A percentile compares a stretch with the other conserved stretches of the same genome.
Conservation (phyloP, 2,329 filamentous ascomycete species). For the Alternaria sp. region DNA sequence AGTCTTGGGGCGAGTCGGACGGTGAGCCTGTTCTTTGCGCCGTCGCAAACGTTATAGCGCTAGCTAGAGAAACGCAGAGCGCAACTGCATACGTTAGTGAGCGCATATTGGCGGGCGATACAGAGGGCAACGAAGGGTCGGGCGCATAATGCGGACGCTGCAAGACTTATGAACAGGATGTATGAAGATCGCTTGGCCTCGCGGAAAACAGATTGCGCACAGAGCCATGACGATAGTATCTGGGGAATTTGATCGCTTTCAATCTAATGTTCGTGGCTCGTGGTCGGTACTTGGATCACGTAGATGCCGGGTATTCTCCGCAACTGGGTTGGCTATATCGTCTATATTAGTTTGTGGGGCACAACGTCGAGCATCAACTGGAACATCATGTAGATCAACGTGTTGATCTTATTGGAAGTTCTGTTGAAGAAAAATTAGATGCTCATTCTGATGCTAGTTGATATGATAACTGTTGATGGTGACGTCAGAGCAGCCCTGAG, state of each 20-base stretch:
- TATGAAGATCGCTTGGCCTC: not conserved
- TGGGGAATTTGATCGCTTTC: not conserved
- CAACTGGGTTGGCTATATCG: conserved; percentile 3
- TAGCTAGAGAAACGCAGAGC: not conserved
- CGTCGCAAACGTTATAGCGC: not conserved
- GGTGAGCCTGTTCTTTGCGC: conserved; percentile 10
- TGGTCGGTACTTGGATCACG: conserved; percentile 3
- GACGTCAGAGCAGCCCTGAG: not conserved
- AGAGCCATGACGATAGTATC: not conserved
- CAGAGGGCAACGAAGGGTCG: not conserved
- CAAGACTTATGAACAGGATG: not conserved
- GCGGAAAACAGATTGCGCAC: not conserved
- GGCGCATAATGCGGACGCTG: not conserved
- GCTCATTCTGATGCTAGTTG: not conserved
- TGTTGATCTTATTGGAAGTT: not conserved
- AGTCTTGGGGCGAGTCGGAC: conserved; percentile 24
- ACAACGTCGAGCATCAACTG: not conserved
- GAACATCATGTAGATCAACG: not conserved
- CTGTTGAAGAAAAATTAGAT: not conserved
- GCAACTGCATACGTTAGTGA: not conserved
- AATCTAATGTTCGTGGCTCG: not conserved
- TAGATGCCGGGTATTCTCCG: conserved; percentile 12
- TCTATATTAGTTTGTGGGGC: conserved; percentile 13
- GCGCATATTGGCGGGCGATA: not conserved
- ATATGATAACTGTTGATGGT: not conserved